Base-by-base conservation (phyloP, 1,139 yeast genomes). In the Kodamaea arcana region DNA sequence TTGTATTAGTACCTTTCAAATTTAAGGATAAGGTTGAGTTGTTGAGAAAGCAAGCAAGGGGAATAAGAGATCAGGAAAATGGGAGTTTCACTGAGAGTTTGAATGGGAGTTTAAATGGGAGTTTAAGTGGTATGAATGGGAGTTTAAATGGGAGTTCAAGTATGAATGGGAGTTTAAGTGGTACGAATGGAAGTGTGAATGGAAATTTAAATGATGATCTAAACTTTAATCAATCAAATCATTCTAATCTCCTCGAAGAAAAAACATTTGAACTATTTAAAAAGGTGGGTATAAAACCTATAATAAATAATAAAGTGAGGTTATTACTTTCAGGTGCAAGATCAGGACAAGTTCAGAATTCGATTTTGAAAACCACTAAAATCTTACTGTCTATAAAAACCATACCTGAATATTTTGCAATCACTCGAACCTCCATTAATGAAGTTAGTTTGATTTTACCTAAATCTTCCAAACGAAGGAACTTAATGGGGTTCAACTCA, bases 241-340 rank as follows among this genome's bases (percentile, higher is more conserved):
- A 61, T 54, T 34, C 37, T 34, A 11, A 22, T 27, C 17, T 27
- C 20, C n/a, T 14, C 15, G 41, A 61, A n/a, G 69, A 60, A 35
- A 41, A 44, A 2, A 69, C 78, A 0, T 72, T 75, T 42, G 48
- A 58, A 8, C 46, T 65, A n/a, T 75, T 78, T 42, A 50, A 58
- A 29, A 46, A 58, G 4, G 58, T 64, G 3, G 52, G 58, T 12
- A 74, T 77, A 24, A 53, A 54, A 18, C 83, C 84, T 2, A 51
- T 51, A 13, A 62, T 78, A 10, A 66, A 71, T 40, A 51, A 55
- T 3, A 50, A 58, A 5, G 52, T 62, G 11, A 65, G 68, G 38
- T 56, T 80, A 9, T 54, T 80, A 22, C 59, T 80, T n/a, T 78
- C 85, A 0, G 86, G 85, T 2, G 77, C 83, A 5, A 59, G 86